A percentile compares a stretch with the other conserved stretches of the same genome.
These are phyloP conservation scores for Colletotrichum australisinense DNA, from an alignment of 2,329 filamentous ascomycete genomes.

Conservation along the genomic window DNA sequence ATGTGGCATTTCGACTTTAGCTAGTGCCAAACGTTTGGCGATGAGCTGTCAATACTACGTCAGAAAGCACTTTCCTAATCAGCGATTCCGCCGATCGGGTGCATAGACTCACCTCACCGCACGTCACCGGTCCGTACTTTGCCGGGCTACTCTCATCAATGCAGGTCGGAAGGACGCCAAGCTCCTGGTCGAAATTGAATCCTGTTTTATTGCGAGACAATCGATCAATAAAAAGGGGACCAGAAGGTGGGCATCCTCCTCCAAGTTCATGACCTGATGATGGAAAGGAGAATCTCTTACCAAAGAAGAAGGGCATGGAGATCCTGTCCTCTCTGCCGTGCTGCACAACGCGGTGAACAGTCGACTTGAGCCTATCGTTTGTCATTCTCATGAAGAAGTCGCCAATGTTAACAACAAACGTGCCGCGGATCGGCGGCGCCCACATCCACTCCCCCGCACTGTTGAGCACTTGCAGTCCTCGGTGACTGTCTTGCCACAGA, in stretches of 20 bases:
- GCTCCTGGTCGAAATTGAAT: slow-evolving; percentile 64
- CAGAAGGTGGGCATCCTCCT: background rate
- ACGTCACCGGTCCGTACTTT: slow-evolving; percentile 63
- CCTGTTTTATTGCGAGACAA: slow-evolving; percentile 1
- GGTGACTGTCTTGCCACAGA: slow-evolving; percentile 56
- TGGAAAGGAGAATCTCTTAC: slow-evolving; percentile 34
- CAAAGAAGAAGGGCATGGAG: slow-evolving; percentile 69
- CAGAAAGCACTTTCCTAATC: background rate
- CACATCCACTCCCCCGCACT: slow-evolving; percentile 39
- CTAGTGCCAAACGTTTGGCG: slow-evolving; percentile 22
- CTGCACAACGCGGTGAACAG: slow-evolving; percentile 37
- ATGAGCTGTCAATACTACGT: slow-evolving; percentile 24
- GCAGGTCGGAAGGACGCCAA: slow-evolving; percentile 60
- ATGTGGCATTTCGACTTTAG: background rate
- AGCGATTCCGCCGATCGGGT: background rate
- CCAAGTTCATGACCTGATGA: background rate
- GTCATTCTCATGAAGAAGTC: slow-evolving; percentile 41
- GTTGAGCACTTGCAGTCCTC: slow-evolving; percentile 40
- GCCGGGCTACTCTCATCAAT: slow-evolving; percentile 57
- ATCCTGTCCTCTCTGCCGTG: slow-evolving; percentile 33
- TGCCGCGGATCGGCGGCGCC: slow-evolving; percentile 39
- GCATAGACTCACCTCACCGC: slow-evolving; percentile 49
- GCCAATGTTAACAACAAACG: slow-evolving; percentile 43
- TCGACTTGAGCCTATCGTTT: slow-evolving; percentile 40
- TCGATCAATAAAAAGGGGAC: background rate